These are phyloP conservation scores for Rachicladosporium sp. DNA, from an alignment of 2,329 filamentous ascomycete species.

Conservation along the genomic window DNA sequence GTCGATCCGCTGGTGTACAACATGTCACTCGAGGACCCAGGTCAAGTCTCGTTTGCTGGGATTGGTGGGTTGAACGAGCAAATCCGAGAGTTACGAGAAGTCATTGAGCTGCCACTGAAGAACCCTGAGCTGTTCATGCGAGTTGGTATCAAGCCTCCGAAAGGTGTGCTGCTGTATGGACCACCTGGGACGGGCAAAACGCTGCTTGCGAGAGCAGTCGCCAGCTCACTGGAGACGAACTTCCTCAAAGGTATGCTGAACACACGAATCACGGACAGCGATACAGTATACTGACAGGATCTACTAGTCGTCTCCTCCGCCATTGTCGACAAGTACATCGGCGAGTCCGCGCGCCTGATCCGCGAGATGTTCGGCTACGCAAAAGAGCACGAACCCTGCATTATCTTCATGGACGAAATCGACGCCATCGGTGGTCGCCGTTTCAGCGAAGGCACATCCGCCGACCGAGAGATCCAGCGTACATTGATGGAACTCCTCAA, in stretches of 20 bases:
- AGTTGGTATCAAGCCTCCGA: slow-evolving; percentile 97
- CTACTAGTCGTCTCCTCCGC: slow-evolving; percentile 82
- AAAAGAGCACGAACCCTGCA: slow-evolving; percentile 97
- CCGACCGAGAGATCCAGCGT: slow-evolving; percentile 94
- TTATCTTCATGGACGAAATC: slow-evolving; percentile 99
- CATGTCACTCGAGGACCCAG: slow-evolving; percentile 97
- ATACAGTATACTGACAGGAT: slow-evolving; percentile 8
- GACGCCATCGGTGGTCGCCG: slow-evolving; percentile 94
- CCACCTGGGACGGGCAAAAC: slow-evolving; percentile 97
- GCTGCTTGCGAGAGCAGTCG: slow-evolving; percentile 81
- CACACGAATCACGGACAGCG: too few species aligned
- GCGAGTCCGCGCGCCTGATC: slow-evolving; percentile 91
- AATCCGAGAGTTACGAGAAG: slow-evolving; percentile 91
- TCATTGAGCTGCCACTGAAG: slow-evolving; percentile 95
- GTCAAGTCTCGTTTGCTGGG: slow-evolving; percentile 92
- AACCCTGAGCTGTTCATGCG: slow-evolving; percentile 95
- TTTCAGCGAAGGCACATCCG: slow-evolving; percentile 94
- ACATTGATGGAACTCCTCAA: slow-evolving; percentile 98
- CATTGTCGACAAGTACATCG: slow-evolving; percentile 99
- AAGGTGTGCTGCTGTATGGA: slow-evolving; percentile 91
- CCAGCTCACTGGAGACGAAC: slow-evolving; percentile 93
- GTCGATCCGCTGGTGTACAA: slow-evolving; percentile 98
- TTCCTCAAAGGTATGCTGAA: slow-evolving; percentile 71
- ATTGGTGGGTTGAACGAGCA: slow-evolving; percentile 97
- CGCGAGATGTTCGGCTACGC: slow-evolving; percentile 99